These are phyloP conservation scores for Rhamnella rubrinervis DNA, from an alignment of 331 rosid species.

Conservation along the genomic window DNA sequence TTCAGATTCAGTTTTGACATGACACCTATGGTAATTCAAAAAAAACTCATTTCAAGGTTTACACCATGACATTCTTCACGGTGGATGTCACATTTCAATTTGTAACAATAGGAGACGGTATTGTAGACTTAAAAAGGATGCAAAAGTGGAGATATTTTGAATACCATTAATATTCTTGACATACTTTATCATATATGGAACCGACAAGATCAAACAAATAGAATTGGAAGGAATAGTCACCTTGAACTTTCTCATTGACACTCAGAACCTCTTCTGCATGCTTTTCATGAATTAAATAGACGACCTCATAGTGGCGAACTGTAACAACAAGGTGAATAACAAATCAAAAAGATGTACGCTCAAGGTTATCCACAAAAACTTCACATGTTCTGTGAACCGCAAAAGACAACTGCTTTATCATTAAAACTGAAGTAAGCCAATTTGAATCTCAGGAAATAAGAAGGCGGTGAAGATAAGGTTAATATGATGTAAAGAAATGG, in stretches of 20 bases:
- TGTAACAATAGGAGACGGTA: background rate
- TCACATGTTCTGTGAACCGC: background rate
- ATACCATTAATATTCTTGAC: background rate
- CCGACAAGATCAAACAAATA: background rate
- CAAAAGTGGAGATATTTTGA: background rate
- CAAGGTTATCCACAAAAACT: background rate
- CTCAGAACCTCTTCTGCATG: slow-evolving; percentile 67
- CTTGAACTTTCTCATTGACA: slow-evolving; percentile 75
- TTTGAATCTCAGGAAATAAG: background rate
- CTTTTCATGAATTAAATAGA: slow-evolving; percentile 84
- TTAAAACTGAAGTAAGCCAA: background rate
- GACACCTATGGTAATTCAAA: too few species aligned
- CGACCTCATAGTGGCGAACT: slow-evolving; percentile 94
- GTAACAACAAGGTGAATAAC: slow-evolving; percentile 22
- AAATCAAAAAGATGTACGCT: background rate
- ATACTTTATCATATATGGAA: background rate
- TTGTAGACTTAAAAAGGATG: slow-evolving; percentile 2
- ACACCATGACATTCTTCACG: background rate
- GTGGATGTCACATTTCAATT: background rate
- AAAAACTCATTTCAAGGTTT: background rate
- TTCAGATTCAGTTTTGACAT: background rate
- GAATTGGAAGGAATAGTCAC: slow-evolving; percentile 35
- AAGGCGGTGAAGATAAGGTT: background rate
- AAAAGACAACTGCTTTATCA: background rate
- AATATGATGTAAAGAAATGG: background rate